A percentile compares a stretch with the other conserved stretches of the same genome.
phyloP scores from a whole-genome alignment of 768 basidiomycete genomes.

The Guyanaporus albipodus region DNA sequence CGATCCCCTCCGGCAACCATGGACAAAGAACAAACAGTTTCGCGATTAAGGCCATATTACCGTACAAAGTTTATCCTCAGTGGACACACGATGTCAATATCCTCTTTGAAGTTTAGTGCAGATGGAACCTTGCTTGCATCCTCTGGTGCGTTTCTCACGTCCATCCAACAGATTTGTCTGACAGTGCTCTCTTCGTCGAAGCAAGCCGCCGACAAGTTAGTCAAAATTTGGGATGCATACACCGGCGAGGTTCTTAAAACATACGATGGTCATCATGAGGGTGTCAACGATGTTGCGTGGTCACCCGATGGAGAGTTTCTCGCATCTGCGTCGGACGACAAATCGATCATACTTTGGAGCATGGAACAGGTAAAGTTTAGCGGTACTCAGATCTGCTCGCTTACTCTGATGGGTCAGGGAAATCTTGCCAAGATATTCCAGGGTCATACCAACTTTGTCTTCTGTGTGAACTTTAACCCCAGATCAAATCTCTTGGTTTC shows the following conservation, averaged over 20 bases:
- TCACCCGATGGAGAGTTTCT: conserved; percentile 76
- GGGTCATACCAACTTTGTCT: conserved; percentile 92
- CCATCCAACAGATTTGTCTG: conserved; percentile 6
- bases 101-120: conserved; percentile 85
- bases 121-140: conserved; percentile 81
- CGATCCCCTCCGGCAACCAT: background rate
- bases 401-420: conserved; percentile 37
- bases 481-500: conserved; percentile 87
- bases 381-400: background rate
- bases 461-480: conserved; percentile 90
- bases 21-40: conserved; percentile 3
- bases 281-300: conserved; percentile 91
- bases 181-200: conserved; percentile 35
- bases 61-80: conserved; percentile 57
- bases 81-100: conserved; percentile 81
- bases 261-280: conserved; percentile 68
- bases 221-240: conserved; percentile 77
- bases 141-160: conserved; percentile 54
- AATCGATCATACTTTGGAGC: conserved; percentile 83
- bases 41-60: conserved; percentile 45
- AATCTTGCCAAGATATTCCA: conserved; percentile 60
- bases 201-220: conserved; percentile 77
- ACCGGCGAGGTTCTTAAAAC: conserved; percentile 73
- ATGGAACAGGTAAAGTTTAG: conserved; percentile 51
- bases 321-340: conserved; percentile 93